phyloP scores from a whole-genome alignment of 2,329 filamentous ascomycete genomes.

The Periconia macrospinosa region DNA sequence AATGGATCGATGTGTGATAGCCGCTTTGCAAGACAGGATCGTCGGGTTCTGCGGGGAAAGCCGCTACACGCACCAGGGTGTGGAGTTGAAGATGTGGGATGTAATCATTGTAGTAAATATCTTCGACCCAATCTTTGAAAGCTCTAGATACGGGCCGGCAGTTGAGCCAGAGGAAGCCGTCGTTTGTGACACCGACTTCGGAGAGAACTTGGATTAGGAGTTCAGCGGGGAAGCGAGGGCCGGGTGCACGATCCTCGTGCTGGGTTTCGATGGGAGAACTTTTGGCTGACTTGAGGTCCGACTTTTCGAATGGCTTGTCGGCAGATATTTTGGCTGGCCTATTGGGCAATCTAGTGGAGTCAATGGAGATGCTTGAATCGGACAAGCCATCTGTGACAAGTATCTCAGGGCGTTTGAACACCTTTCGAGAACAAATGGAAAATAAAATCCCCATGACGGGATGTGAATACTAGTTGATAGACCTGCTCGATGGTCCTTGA shows the following conservation, averaged over 20 bases:
- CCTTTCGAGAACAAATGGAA: no score
- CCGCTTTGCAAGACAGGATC: background rate
- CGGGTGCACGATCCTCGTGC: background rate
- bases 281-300: background rate
- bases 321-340: no score
- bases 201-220: background rate
- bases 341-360: no score
- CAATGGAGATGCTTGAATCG: no score
- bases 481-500: no score
- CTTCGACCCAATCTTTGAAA: background rate
- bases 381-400: no score
- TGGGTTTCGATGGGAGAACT: background rate
- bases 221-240: background rate
- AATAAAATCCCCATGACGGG: no score
- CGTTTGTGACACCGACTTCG: background rate
- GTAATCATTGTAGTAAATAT: background rate
- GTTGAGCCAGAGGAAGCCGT: background rate
- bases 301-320: background rate
- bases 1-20: background rate
- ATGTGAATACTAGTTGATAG: no score
- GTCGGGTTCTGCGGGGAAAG: background rate
- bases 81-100: background rate
- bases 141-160: background rate
- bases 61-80: background rate
- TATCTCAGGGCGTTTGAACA: no score